Evolutionary conservation across 768 basidiomycete genomes (phyloP).

Genomic region (Suillus placidus): DNA sequence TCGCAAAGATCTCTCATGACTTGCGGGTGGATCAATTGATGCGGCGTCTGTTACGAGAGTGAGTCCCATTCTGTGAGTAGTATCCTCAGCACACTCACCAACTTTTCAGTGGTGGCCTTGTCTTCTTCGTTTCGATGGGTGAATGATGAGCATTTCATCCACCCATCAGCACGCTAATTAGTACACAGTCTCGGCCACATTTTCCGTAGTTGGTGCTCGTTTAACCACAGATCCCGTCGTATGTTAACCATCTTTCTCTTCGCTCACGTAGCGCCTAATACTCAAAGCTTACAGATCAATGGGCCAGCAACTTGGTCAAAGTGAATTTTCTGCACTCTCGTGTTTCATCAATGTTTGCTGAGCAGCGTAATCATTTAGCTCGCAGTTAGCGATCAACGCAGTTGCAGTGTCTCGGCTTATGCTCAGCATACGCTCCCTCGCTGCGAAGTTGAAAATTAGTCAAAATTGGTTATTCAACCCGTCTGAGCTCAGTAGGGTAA

Average conservation of each 20-base stretch:
- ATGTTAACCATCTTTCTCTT: background rate
- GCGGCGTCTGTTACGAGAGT: slow-evolving; percentile 11
- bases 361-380: slow-evolving; percentile 8
- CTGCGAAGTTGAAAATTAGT: slow-evolving; percentile 12
- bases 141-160: background rate
- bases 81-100: background rate
- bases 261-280: background rate
- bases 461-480: slow-evolving; percentile 17
- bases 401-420: slow-evolving; percentile 18
- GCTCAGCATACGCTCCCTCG: slow-evolving; percentile 18
- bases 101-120: slow-evolving; percentile 9
- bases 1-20: background rate
- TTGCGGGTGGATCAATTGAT: slow-evolving; percentile 3
- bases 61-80: background rate
- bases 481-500: slow-evolving; percentile 17
- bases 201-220: slow-evolving; percentile 11
- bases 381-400: slow-evolving; percentile 12
- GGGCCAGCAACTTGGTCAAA: slow-evolving; percentile 12
- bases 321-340: background rate
- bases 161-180: background rate
- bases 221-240: slow-evolving; percentile 5
- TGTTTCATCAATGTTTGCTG: background rate
- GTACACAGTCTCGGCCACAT: slow-evolving; percentile 6
- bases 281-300: slow-evolving; percentile 5
- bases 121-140: slow-evolving; percentile 17